Evolutionary conservation across 805 yeast genomes (phyloP).

Genomic region (Candida ipomoeae): DNA sequence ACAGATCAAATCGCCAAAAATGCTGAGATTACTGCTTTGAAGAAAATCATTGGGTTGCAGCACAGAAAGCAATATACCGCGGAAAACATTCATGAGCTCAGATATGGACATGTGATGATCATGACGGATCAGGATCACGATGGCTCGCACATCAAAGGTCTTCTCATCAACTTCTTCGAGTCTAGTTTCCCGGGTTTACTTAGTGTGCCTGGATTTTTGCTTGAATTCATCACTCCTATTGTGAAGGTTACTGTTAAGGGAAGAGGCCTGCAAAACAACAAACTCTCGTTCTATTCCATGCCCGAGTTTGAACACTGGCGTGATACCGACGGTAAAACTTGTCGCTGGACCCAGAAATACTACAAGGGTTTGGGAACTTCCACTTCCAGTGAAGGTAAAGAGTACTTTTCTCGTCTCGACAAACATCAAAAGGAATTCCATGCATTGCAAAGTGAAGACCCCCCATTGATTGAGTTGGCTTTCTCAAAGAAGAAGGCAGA

Average conservation of each 20-base stretch:
- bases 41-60: slow-evolving; percentile 92
- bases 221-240: slow-evolving; percentile 95
- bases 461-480: slow-evolving; percentile 78
- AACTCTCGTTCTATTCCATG: slow-evolving; percentile 83
- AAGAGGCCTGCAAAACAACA: slow-evolving; percentile 44
- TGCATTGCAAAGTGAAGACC: slow-evolving; percentile 73
- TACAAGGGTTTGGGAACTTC: slow-evolving; percentile 99
- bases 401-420: slow-evolving; percentile 81
- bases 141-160: slow-evolving; percentile 96
- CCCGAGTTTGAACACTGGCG: slow-evolving; percentile 96
- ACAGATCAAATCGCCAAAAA: slow-evolving; percentile 93
- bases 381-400: slow-evolving; percentile 72
- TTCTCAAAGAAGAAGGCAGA: slow-evolving; percentile 94
- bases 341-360: slow-evolving; percentile 89
- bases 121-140: slow-evolving; percentile 99
- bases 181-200: slow-evolving; percentile 91
- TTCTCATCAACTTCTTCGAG: slow-evolving; percentile 88
- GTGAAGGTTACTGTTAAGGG: slow-evolving; percentile 76
- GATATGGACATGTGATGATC: slow-evolving; percentile 97
- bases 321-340: slow-evolving; percentile 67
- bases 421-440: slow-evolving; percentile 84
- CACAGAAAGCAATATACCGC: slow-evolving; percentile 74
- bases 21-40: slow-evolving; percentile 90
- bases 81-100: slow-evolving; percentile 62
- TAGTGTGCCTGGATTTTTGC: slow-evolving; percentile 83